Base-by-base conservation (phyloP, 2,329 filamentous ascomycete genomes). In the Didymella lethalis region DNA sequence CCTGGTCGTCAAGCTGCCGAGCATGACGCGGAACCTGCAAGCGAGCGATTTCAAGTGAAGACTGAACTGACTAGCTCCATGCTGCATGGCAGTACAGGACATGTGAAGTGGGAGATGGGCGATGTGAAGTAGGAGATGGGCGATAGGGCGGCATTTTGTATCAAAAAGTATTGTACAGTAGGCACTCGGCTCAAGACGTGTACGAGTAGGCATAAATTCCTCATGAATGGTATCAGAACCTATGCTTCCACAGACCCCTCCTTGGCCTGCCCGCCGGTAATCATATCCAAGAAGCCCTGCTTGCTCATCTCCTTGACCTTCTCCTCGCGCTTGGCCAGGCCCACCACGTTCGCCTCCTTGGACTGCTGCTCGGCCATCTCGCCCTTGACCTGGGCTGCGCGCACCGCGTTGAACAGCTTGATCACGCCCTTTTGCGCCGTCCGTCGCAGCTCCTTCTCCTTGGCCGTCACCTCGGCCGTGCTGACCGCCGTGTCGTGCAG, bases 271-370 rank as follows among this genome's bases (percentile, higher is more conserved):
- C 85, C 82, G 14, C 84, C 82, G 41, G 83, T 83, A 75, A 99
- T 97, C 76, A 98, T 80, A 62, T 98, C 94, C 76, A 99, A 79
- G 80, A 98, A 99, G 0, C 94, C 93, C 80, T 97, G 91, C 81
- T 96, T 96, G 77, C 90, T 96, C 89, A 99, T 95, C 83, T 98
- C 93, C 65, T 92, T 95, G 51, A 96, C 85, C 81, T 90, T 93
- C 79, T 96, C 92, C 79, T 96, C 90, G 65, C 92, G 87, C 77
- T 90, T 87, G 62, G 85, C 86, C 71, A 92, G 87, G 1, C 94
- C 94, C 31, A 97, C 85, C 0, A 96, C 82, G 3, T 92, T 91
- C 61, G 89, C 86, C 66, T 87, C 87, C 77, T 86, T 86, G 48
- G 87, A 85, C 65, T 86, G 86, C 76, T 83, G 86, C 73, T 90